Base-by-base conservation (phyloP, 768 basidiomycete genomes). In the Termitomyces sp. region DNA sequence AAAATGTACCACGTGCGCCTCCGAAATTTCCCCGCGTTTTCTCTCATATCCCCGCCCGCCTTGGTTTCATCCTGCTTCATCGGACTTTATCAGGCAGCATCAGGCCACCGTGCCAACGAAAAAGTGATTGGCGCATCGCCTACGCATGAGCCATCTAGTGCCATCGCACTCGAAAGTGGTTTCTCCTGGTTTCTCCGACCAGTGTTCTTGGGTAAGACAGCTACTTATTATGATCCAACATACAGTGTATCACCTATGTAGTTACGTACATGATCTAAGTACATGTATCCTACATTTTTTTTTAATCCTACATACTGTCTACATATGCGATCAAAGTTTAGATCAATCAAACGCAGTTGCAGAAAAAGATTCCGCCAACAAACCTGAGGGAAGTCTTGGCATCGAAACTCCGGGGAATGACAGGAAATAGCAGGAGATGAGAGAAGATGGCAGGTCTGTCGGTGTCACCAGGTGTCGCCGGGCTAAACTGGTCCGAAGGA, bases 21-120 rank as follows among this genome's bases (percentile, higher is more conserved):
- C 64, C 66, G 66, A 67, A n/a, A 57, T 62, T 67, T 53, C 48
- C 50, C 66, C 66, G 64, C 58, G 33, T 51, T 51, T 52, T 22
- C 57, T 45, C 42, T 58, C 56, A 60, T 28, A 24, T 52, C 42
- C 59, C 42, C 28, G 3, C 24, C 13, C 2, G 15, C 28, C 28
- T 4, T 28, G 28, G 22, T n/a, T n/a, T 8, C 22, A 54, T 33
- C 57, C 48, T 28, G 1, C 48, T 22, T 49, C 13, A 49, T 28
- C 48, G 48, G 28, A 16, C 4, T 50, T 33, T 8, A 50, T 50
- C 49, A 33, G 32, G 5, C 15, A 18, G 7, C 49, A 50, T n/a
- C 42, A 20, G n/a, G 3, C 11, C 3, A 42, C n/a, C n/a, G n/a
- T n/a, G n/a, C 11, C 22, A 22, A 28, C 7, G 24, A 28, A 28